phyloP scores from a whole-genome alignment of 768 basidiomycete genomes.

The Stropharia rugosoannulata region DNA sequence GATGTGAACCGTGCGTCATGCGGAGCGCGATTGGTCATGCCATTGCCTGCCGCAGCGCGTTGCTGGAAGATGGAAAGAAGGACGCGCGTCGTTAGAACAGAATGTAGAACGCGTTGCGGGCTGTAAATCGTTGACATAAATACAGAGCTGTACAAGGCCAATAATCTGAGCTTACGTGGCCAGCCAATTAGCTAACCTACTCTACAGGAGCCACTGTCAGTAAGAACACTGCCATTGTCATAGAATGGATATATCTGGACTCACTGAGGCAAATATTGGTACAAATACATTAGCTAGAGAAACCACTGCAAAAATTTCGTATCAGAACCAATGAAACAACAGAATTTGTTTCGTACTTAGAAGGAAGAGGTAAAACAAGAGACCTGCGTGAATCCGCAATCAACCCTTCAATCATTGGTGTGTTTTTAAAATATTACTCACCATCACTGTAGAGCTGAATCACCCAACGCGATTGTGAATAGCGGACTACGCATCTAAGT shows the following conservation, averaged over 20 bases:
- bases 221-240: not conserved
- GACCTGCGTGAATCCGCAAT: constrained; percentile 21
- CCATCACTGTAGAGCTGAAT: constrained; percentile 40
- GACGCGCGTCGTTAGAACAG: constrained; percentile 39
- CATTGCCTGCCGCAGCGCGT: constrained; percentile 14
- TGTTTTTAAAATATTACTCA: constrained; percentile 6
- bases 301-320: constrained; percentile 21
- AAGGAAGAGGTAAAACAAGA: constrained; percentile 40
- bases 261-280: constrained; percentile 36
- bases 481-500: constrained; percentile 24
- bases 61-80: constrained; percentile 37
- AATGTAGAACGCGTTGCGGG: constrained; percentile 43
- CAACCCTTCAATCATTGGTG: not conserved
- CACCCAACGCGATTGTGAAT: constrained; percentile 34
- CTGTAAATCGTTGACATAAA: constrained; percentile 14
- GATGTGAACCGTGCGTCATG: constrained; percentile 18
- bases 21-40: constrained; percentile 17
- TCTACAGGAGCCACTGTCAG: constrained; percentile 13
- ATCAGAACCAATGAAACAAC: not conserved
- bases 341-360: constrained; percentile 24
- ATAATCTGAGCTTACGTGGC: constrained; percentile 30
- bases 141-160: not conserved
- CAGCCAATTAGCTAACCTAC: constrained; percentile 40
- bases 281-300: constrained; percentile 40
- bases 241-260: constrained; percentile 7